phyloP scores from a whole-genome alignment of 129 eudicot species.

The Logfia minima region DNA sequence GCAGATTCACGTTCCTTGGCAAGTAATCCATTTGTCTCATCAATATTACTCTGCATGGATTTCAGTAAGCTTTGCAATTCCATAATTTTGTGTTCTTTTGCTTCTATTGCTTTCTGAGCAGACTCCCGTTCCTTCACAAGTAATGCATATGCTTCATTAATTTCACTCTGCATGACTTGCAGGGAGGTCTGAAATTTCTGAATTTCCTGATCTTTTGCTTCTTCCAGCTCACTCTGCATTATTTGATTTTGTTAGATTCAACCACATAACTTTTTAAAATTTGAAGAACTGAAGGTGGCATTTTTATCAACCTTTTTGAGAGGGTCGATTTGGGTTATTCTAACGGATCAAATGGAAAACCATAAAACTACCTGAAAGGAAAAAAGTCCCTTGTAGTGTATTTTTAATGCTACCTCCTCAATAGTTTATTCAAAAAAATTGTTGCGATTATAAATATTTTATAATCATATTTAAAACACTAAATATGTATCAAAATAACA shows the following conservation, averaged over 20 bases:
- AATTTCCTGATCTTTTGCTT: conserved; percentile 70
- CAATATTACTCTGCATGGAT: conserved; percentile 55
- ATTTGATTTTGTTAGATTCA: conserved; percentile 25
- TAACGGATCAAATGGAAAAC: neutral
- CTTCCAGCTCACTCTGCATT: conserved; percentile 76
- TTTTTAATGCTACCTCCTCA: neutral
- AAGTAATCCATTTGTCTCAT: conserved; percentile 57
- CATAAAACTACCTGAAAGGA: neutral
- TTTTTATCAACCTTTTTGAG: neutral
- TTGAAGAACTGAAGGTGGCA: neutral
- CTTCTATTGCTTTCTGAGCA: conserved; percentile 71
- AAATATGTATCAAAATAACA: too few species aligned
- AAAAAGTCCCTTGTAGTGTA: neutral
- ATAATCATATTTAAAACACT: neutral
- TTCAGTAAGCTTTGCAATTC: conserved; percentile 62
- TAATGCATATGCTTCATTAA: conserved; percentile 61
- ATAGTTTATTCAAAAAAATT: neutral
- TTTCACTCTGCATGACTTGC: conserved; percentile 60
- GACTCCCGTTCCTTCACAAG: conserved; percentile 69
- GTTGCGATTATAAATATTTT: neutral
- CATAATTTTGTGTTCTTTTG: conserved; percentile 63
- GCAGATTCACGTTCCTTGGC: conserved; percentile 65
- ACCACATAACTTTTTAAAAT: neutral
- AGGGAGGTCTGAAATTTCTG: conserved; percentile 57
- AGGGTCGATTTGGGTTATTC: neutral